These are phyloP conservation scores for Talaromyces sp. DNA, from an alignment of 2,329 filamentous ascomycete genomes.

Conservation along the genomic window DNA sequence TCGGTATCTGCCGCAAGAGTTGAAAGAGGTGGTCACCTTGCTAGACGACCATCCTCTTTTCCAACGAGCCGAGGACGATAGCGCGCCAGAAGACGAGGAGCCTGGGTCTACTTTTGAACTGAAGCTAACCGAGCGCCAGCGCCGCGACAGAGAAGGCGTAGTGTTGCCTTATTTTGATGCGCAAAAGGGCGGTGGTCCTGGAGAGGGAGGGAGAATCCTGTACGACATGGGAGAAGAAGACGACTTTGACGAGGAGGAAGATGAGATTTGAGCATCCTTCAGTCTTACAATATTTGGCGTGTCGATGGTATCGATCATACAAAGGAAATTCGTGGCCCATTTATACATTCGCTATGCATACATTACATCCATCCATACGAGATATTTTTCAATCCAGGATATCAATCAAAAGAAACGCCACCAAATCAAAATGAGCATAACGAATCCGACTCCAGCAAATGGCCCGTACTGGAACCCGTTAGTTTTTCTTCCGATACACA, in stretches of 20 bases:
- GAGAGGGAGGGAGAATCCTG: constrained; percentile 85
- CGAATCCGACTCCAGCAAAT: constrained; percentile 72
- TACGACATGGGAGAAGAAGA: constrained; percentile 97
- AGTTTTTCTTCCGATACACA: constrained; percentile 16
- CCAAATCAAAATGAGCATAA: constrained; percentile 84
- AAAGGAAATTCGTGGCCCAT: background rate
- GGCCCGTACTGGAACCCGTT: constrained; percentile 67
- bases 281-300: background rate
- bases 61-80: constrained; percentile 42
- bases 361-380: constrained; percentile 32
- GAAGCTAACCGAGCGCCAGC: constrained; percentile 84
- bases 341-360: constrained; percentile 12
- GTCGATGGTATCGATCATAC: background rate
- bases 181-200: constrained; percentile 65
- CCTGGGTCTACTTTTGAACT: constrained; percentile 78
- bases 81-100: constrained; percentile 47
- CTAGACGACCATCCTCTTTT: constrained; percentile 75
- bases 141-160: constrained; percentile 78
- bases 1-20: constrained; percentile 41
- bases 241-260: constrained; percentile 94
- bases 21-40: constrained; percentile 53
- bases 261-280: constrained; percentile 63
- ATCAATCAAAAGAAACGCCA: constrained; percentile 77
- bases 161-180: constrained; percentile 96
- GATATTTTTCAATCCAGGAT: constrained; percentile 10